Base-by-base conservation (phyloP, 345 rosid genomes). In the Lepidium sativum region DNA sequence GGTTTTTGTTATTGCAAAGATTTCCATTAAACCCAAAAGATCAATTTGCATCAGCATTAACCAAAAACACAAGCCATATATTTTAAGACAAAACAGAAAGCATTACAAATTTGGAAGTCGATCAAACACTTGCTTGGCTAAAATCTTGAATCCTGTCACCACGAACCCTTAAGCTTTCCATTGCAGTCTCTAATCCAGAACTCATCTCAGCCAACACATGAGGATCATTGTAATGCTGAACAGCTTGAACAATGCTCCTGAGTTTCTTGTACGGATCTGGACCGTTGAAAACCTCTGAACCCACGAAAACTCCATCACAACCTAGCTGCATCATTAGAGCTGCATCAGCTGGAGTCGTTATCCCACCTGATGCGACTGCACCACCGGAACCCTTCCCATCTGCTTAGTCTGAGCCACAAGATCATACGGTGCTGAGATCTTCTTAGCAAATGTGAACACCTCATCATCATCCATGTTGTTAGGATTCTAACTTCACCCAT, bases 301-400 rank as follows among this genome's bases (percentile, higher is more conserved):
- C 82, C 3, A 85, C 67, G 5, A 83, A 83, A 35, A 87, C 83
- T 2, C 88, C 88, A 70, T 84, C 91, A 38, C 85, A 83, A 1
- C 88, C 85, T 40, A 84, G 31, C 64, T 85, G 95, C 91, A 83
- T 83, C 85, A 85, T 81, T 79, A 82, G 34, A 5, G 90, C 90
- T 3, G 80, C 88, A 69, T 84, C 90, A 5, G 88, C 88, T 0
- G 86, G 83, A 6, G 85, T 82, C 51, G 65, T 79, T 29, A 82
- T 63, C 34, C 90, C 90, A 18, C 90, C 88, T 8, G 83, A 78
- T 0, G 85, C 91, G 25, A 80, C 16, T 75, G 87, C n/a, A 75
- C 79, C 0, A 80, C 83, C 0, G 86, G 95, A 14, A 84, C 79
- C 61, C 88, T 78, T 1, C 88, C 88, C 84, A 81, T 77, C 67